Base-by-base conservation (phyloP, 1,284 basidiomycete species). In the Cryptococcus deneoformans region DNA sequence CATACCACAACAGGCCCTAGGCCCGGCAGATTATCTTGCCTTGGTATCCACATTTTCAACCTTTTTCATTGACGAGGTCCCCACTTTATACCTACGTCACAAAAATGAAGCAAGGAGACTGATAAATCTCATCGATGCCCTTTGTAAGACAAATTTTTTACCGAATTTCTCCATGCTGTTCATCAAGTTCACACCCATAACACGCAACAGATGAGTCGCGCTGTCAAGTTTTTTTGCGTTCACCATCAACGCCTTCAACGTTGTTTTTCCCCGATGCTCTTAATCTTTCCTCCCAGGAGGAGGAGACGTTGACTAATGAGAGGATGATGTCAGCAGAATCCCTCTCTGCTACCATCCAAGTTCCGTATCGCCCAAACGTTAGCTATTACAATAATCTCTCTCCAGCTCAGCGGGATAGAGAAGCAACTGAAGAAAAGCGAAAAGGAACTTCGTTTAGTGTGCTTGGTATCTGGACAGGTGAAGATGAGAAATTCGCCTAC, bases 61-160 rank as follows among this genome's bases (percentile, higher is more conserved):
- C 0, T 75, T 88, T 54, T 80, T 84, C 61, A 79, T 89, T 53
- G 83, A 84, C 49, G 77, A 82, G 39, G 81, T 88, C 16, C 86
- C 86, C 0, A 65, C 84, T 36, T 79, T 88, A 2, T 80, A 79
- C 11, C 75, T 87, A 3, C 67, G 67, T 42, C 62, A 73, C 58
- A 89, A 88, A 78, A 86, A 89, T 70, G 84, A 88, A 74, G 87
- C 86, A 3, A 76, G 86, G 10, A 78, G 86, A 3, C 82, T 88
- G 70, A 88, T 88, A 68, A 87, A 85, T 11, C 80, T 88, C 53
- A 82, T 88, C 44, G 87, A 88, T 64, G 86, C 87, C 0, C 76
- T 88, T 3, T 85, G 85, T 73, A 79, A 82, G 74, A 59, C 9
- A 14, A 12, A n/a, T n/a, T 46, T n/a, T 29, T 29, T 29, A 29